phyloP scores from a whole-genome alignment of 768 basidiomycete species.

The Crepidotus variabilis region DNA sequence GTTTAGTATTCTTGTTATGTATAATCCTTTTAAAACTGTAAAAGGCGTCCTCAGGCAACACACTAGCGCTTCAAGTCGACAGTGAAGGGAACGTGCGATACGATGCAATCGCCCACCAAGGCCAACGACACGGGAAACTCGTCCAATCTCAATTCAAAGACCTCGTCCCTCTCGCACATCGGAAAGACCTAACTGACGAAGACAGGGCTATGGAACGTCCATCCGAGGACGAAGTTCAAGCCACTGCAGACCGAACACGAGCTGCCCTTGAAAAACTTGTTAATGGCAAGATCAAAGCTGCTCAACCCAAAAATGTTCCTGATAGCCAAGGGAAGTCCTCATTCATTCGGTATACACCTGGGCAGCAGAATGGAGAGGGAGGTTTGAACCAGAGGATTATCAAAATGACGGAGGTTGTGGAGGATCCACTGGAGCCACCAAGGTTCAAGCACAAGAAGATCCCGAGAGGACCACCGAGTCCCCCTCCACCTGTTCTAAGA shows the following conservation, averaged over 20 bases:
- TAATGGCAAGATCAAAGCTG: slow-evolving; percentile 96
- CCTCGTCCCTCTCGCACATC: slow-evolving; percentile 85
- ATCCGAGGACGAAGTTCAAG: slow-evolving; percentile 87
- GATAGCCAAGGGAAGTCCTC: slow-evolving; percentile 78
- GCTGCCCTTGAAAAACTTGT: slow-evolving; percentile 92
- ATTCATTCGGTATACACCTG: slow-evolving; percentile 96
- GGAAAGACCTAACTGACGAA: slow-evolving; percentile 80
- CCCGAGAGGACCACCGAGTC: slow-evolving; percentile 92
- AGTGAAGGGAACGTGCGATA: slow-evolving; percentile 95
- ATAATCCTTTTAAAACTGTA: background rate
- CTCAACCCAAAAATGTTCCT: slow-evolving; percentile 94
- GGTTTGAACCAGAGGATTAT: slow-evolving; percentile 93
- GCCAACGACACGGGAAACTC: slow-evolving; percentile 80
- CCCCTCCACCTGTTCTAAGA: slow-evolving; percentile 91
- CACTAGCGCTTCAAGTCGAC: slow-evolving; percentile 95
- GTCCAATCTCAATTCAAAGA: slow-evolving; percentile 98
- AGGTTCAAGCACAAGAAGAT: slow-evolving; percentile 99
- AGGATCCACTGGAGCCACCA: slow-evolving; percentile 96
- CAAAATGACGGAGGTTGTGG: slow-evolving; percentile 97
- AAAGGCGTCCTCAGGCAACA: slow-evolving; percentile 88
- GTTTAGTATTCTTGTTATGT: slow-evolving; percentile 16
- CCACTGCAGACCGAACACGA: slow-evolving; percentile 88
- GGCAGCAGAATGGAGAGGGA: slow-evolving; percentile 68
- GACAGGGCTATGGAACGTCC: slow-evolving; percentile 85
- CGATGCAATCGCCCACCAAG: slow-evolving; percentile 95